Evolutionary conservation across 768 basidiomycete species (phyloP), one percentile per base, ranked within the genome.

Genomic region (Boletus pseudopeckii): DNA sequence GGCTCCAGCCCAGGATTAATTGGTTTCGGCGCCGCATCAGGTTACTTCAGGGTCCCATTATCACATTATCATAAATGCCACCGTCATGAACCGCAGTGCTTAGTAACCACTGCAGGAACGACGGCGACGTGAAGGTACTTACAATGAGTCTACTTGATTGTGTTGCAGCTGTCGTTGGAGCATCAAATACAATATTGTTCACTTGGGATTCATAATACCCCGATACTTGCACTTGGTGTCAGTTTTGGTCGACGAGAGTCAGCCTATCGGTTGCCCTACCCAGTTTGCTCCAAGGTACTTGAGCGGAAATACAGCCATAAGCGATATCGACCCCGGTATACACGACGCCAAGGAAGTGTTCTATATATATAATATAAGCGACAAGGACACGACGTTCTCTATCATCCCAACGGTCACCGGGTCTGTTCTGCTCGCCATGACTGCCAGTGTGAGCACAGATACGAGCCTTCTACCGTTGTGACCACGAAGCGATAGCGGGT

Each of bases 221-320:
- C 15, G 39, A n/a, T 7, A 30, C 18, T 24, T 47, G 26, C 17
- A 33, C 13, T 22, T 11, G 24, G 41, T 15, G 42, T 32, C 32
- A 13, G n/a, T 18, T 18, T 32, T 37, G 28, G 33, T 39, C 17
- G 17, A 32, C 3, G 57, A 40, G 34, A 43, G 33, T n/a, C 24
- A 34, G 30, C 9, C 8, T 28, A 13, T 10, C 18, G 18, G 22
- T 10, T 15, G 7, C 3, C 6, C 33, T n/a, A 11, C 15, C 33
- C 53, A 4, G 7, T 14, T 33, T 22, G 30, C 18, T 22, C 8
- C n/a, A 28, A 45, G 41, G 66, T 22, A 45, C 18, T 70, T 69
- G 63, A 62, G 63, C 65, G 66, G 66, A 59, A 40, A 53, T 65
- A 59, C 45, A 54, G n/a, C 24, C 24, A 28, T 33, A 52, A 57